A percentile compares a stretch with the other conserved stretches of the same genome.
These are phyloP conservation scores for Penicillium tannophilum DNA, from an alignment of 495 filamentous ascomycete genomes.

Conservation along the genomic window DNA sequence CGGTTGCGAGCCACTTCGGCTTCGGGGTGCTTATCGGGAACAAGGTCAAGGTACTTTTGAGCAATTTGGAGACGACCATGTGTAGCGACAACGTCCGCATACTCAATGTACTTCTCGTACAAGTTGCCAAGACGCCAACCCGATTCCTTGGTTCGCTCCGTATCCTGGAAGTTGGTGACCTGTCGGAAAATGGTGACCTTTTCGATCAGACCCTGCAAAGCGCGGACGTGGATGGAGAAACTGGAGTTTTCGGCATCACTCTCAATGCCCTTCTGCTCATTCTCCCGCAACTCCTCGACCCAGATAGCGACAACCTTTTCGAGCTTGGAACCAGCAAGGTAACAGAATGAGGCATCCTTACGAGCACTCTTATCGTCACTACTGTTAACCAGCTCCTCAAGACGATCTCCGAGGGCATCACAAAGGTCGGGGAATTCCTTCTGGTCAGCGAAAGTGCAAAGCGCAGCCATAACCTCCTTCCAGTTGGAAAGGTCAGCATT, in stretches of 20 bases:
- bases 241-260: slow-evolving; percentile 68
- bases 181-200: slow-evolving; percentile 97
- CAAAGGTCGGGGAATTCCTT: slow-evolving; percentile 95
- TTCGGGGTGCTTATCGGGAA: slow-evolving; percentile 82
- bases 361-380: slow-evolving; percentile 56
- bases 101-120: slow-evolving; percentile 96
- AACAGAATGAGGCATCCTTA: slow-evolving; percentile 95
- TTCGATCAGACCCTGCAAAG: slow-evolving; percentile 91
- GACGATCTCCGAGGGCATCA: slow-evolving; percentile 89
- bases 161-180: slow-evolving; percentile 87
- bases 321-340: slow-evolving; percentile 89
- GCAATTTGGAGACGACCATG: slow-evolving; percentile 86
- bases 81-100: slow-evolving; percentile 90
- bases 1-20: slow-evolving; percentile 86
- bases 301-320: slow-evolving; percentile 96
- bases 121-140: slow-evolving; percentile 88
- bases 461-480: slow-evolving; percentile 94
- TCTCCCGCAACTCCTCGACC: slow-evolving; percentile 83
- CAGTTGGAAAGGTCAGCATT: slow-evolving; percentile 91
- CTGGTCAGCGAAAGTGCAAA: slow-evolving; percentile 92
- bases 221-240: slow-evolving; percentile 89
- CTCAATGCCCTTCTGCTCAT: slow-evolving; percentile 72
- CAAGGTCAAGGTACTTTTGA: slow-evolving; percentile 86
- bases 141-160: slow-evolving; percentile 63
- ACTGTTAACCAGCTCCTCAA: slow-evolving; percentile 66